Evolutionary conservation across 2,329 filamentous ascomycete species (phyloP), one percentile per base, ranked within the genome.

Genomic region (Talaromyces sp.): DNA sequence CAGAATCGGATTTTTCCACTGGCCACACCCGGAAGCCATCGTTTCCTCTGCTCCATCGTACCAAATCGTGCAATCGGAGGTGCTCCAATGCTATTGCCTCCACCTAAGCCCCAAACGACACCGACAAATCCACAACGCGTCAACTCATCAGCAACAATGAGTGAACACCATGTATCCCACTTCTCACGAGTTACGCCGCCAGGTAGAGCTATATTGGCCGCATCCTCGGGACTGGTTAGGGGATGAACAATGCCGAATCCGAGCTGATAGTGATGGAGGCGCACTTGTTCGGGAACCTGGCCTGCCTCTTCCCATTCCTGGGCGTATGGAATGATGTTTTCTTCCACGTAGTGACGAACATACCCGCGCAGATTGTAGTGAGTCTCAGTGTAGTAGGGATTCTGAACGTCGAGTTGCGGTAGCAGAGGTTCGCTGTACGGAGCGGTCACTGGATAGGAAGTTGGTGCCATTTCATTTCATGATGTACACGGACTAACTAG

Each of bases 61-160:
- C 87, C 87, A 67, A 85, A 84, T 56, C 83, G 79, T n/a, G 87
- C 80, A 52, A 90, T 78, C 0, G 87, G 87, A 5, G 87, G 87
- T 28, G 81, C 81, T 0, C 87, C 87, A 67, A 90, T 89, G 1
- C 80, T 78, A 44, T 84, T 85, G 0, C 82, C 87, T 25, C 86
- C 86, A 1, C 80, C 82, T 11, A 90, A 75, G 0, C 82, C 83
- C 69, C 82, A 84, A 3, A 80, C 75, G 1, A 88, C 84, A 8
- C 86, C 84, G 1, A 82, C 83, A 63, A 82, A 83, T 8, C 81
- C 84, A 33, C 85, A 76, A 5, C 85, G 77, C 2, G 79, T 79
- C 14, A 81, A 70, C 71, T 88, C 85, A 71, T 88, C 85, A 3
- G 77, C 79, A 48, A 82, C 73, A 48, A 87, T 79, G 21, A 88